These are phyloP conservation scores for Boletus vermiculosoides DNA, from an alignment of 768 basidiomycete genomes.

Conservation along the genomic window DNA sequence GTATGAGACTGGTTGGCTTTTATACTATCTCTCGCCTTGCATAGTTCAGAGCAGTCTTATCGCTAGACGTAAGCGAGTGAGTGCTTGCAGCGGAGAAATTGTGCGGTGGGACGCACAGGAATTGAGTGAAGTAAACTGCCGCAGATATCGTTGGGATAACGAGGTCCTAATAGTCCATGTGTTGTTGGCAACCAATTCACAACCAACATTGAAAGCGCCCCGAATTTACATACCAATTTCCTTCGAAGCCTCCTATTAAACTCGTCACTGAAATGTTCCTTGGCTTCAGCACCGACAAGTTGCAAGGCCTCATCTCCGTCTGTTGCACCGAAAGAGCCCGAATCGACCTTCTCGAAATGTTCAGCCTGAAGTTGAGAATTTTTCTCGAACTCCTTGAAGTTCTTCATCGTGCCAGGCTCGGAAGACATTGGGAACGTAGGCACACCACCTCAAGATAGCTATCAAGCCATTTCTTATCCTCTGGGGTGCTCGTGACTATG, in stretches of 20 bases:
- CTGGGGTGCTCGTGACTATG: conserved; percentile 1
- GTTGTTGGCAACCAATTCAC: background rate
- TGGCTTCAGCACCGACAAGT: conserved; percentile 54
- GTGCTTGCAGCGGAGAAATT: background rate
- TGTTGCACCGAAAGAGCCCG: conserved; percentile 34
- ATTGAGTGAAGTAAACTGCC: conserved; percentile 68
- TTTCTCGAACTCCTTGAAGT: conserved; percentile 16
- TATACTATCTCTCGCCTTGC: conserved; percentile 46
- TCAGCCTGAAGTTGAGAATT: conserved; percentile 8
- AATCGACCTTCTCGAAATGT: conserved; percentile 31
- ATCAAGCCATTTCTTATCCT: conserved; percentile 11
- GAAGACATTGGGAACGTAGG: conserved; percentile 19
- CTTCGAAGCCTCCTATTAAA: conserved; percentile 55
- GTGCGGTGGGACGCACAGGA: conserved; percentile 42
- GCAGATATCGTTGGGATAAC: conserved; percentile 57
- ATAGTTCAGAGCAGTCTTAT: conserved; percentile 70
- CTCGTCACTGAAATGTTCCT: conserved; percentile 55
- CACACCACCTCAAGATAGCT: background rate
- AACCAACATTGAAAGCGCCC: background rate
- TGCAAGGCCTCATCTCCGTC: conserved; percentile 61
- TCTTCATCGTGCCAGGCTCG: conserved; percentile 9
- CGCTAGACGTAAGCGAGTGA: conserved; percentile 37
- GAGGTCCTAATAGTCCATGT: conserved; percentile 39
- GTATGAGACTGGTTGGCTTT: background rate
- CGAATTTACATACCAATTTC: conserved; percentile 48